A percentile compares a stretch with the other conserved stretches of the same genome.
Evolutionary conservation across 2,329 filamentous ascomycete species (phyloP).

Genomic region (Fusarium secorum): DNA sequence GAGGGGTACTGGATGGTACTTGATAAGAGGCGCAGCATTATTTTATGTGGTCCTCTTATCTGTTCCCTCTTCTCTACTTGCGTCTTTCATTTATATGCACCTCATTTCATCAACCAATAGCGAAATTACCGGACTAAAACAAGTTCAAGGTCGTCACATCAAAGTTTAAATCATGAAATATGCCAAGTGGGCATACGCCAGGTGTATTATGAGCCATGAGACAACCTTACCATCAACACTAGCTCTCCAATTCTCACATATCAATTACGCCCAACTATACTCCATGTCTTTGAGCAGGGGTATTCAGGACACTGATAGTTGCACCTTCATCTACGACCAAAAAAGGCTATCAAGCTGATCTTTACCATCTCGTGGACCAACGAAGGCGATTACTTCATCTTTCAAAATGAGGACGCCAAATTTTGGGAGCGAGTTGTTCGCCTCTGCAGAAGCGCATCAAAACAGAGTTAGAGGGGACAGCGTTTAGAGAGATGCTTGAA

Average conservation of each 20-base stretch:
- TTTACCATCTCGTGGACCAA: background rate
- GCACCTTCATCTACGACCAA: background rate
- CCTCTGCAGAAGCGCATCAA: background rate
- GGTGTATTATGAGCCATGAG: background rate
- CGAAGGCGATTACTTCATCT: background rate
- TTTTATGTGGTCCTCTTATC: fast-evolving
- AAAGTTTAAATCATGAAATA: background rate
- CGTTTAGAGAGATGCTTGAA: background rate
- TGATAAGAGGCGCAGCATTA: background rate
- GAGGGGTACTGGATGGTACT: no score
- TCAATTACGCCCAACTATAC: background rate
- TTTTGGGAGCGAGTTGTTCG: background rate
- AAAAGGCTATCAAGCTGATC: background rate
- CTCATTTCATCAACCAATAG: no score
- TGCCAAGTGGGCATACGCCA: background rate
- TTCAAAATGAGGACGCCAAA: background rate
- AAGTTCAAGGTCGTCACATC: background rate
- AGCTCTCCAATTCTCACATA: background rate
- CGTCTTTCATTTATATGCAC: fast-evolving
- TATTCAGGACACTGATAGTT: background rate
- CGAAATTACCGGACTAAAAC: no score
- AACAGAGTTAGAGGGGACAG: background rate
- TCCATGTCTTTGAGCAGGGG: background rate
- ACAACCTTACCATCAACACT: background rate
- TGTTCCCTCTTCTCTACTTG: no score